Conservation (phyloP, 108 stramenopile species). For the Seminavis robusta region DNA sequence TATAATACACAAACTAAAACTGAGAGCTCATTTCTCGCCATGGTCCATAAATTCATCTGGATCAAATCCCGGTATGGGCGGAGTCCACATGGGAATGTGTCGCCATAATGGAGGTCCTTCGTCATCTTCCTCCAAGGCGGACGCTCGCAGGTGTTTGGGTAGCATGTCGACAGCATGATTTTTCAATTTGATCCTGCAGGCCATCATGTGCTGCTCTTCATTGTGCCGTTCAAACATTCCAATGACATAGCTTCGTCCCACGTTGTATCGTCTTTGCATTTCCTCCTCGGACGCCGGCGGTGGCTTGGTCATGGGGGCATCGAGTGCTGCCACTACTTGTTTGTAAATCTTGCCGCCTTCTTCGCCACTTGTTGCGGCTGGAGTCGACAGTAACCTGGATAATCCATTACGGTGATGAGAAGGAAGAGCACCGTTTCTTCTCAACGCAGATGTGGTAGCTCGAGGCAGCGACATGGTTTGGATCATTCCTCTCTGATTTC, state of each 20-base stretch:
- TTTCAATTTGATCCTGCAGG: slow-evolving; percentile 76
- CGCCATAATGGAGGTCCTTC: slow-evolving; percentile 53
- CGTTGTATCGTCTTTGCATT: slow-evolving; percentile 46
- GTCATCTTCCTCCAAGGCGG: slow-evolving; percentile 49
- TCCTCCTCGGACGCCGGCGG: slow-evolving; percentile 53
- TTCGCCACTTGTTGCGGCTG: too few species aligned
- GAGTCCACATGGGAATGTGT: slow-evolving; percentile 60
- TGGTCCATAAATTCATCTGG: slow-evolving; percentile 38
- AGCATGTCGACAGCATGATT: slow-evolving; percentile 70
- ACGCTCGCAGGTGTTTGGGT: slow-evolving; percentile 54
- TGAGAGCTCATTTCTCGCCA: too few species aligned
- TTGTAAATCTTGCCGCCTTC: too few species aligned
- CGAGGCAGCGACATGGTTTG: too few species aligned
- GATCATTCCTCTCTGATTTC: too few species aligned
- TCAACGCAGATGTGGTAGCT: too few species aligned
- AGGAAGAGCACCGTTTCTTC: too few species aligned
- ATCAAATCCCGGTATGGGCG: slow-evolving; percentile 76
- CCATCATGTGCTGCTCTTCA: slow-evolving; percentile 67
- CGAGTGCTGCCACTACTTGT: slow-evolving; percentile 30
- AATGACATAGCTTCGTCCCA: slow-evolving; percentile 74
- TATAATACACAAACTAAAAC: too few species aligned
- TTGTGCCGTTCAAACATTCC: slow-evolving; percentile 75
- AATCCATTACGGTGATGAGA: too few species aligned
- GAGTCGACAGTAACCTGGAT: too few species aligned
- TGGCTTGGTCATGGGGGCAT: slow-evolving; percentile 28